Evolutionary conservation across 202 grass and related monocot species (phyloP).

Genomic region (Setaria viridis): DNA sequence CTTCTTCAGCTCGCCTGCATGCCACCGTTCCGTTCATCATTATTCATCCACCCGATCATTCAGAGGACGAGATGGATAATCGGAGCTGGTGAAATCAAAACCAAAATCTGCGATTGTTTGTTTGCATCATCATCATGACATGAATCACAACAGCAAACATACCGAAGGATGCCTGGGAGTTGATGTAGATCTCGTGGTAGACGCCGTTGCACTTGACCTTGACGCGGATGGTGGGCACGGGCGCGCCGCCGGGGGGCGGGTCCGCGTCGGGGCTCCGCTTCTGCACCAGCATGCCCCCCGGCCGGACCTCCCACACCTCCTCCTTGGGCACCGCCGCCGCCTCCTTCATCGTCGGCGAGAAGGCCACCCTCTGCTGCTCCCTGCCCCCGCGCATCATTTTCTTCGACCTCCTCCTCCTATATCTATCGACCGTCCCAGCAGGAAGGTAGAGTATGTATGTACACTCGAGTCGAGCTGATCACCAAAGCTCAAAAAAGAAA

Average conservation of each 20-base stretch:
- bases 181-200: conserved; percentile 92
- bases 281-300: conserved; percentile 94
- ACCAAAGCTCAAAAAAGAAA: neutral
- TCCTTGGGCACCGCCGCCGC: conserved; percentile 49
- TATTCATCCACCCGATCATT: neutral
- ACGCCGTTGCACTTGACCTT: conserved; percentile 83
- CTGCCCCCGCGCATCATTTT: conserved; percentile 55
- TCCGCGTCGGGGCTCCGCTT: conserved; percentile 75
- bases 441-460: neutral
- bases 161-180: conserved; percentile 85
- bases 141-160: neutral
- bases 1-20: conserved; percentile 92
- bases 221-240: conserved; percentile 80
- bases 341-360: conserved; percentile 54
- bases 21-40: no score
- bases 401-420: neutral
- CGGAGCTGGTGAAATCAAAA: neutral
- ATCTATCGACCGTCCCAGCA: neutral
- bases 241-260: conserved; percentile 50
- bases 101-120: neutral
- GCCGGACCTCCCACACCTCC: conserved; percentile 94
- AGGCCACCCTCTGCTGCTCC: conserved; percentile 25
- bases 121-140: no score
- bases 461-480: neutral
- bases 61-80: neutral